Evolutionary conservation across 805 yeast genomes (phyloP), one percentile per base, ranked within the genome.

Genomic region (Wickerhamiella qilinensis): DNA sequence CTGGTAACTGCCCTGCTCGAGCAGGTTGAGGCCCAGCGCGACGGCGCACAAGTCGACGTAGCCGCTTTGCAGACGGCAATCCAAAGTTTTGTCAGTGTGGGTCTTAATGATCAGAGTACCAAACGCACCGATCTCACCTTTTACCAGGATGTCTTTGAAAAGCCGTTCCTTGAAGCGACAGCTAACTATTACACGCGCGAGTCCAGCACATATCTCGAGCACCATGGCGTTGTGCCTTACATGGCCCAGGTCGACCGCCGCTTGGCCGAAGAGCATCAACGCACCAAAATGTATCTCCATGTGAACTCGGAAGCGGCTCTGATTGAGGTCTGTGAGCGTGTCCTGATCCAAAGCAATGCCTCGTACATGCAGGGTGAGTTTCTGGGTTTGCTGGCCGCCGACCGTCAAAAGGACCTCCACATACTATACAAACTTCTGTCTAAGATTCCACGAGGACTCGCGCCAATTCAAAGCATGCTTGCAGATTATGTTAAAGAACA

Each of bases 41-140:
- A 78, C 47, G 84, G 85, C 44, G 77, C 77, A 51, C 69, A 73
- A 24, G 79, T 80, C 38, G 76, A 78, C 46, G 72, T 78, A 31
- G 64, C 69, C 36, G 68, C 72, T 37, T 65, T 91, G 33, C 72
- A 81, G 27, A 65, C 71, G 31, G 85, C 91, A 1, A 80, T 88
- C 44, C 78, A 75, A 50, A 86, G 96, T 1, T 75, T 86, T 62
- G 95, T 88, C 11, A 70, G 75, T 33, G 66, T 91, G 46, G 97
- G 98, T 3, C 77, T 93, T 48, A 97, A 91, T 55, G 76, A 75
- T 41, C 85, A 79, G 54, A 96, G 85, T 58, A 68, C 82, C 56
- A 85, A 81, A 60, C 85, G 84, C 53, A 73, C 83, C 38, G 84
- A 82, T 53, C 65, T 86, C 52, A 69, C 76, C 17, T 85, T 86